A percentile compares a stretch with the other conserved stretches of the same genome.
These are phyloP conservation scores for Salix dunnii DNA, from an alignment of 345 rosid genomes.

Conservation along the genomic window DNA sequence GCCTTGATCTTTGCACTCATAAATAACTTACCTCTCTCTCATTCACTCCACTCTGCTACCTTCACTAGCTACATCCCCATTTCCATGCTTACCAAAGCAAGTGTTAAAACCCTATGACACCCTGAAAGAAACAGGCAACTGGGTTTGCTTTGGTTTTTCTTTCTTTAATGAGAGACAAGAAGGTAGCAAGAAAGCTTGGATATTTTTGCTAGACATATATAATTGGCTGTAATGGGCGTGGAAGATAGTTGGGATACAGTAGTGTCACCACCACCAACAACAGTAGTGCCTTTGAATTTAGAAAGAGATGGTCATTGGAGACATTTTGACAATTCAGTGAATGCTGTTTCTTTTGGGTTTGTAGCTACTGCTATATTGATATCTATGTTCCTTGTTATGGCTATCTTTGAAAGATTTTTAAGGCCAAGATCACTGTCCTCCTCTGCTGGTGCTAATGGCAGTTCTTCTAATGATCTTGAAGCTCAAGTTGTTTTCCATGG, in stretches of 20 bases:
- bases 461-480: slow-evolving; percentile 11
- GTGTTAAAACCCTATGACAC: background rate
- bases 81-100: background rate
- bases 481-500: slow-evolving; percentile 13
- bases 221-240: slow-evolving; percentile 11
- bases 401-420: slow-evolving; percentile 31
- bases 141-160: background rate
- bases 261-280: slow-evolving; percentile 9
- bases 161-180: background rate
- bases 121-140: background rate
- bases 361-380: slow-evolving; percentile 32
- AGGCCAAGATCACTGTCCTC: slow-evolving; percentile 15
- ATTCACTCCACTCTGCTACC: background rate
- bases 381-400: slow-evolving; percentile 32
- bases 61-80: background rate
- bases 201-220: background rate
- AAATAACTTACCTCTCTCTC: background rate
- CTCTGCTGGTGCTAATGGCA: background rate
- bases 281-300: slow-evolving; percentile 7
- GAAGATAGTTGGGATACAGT: slow-evolving; percentile 19
- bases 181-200: background rate
- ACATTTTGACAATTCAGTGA: slow-evolving; percentile 29
- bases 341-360: slow-evolving; percentile 33
- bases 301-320: slow-evolving; percentile 26
- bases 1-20: background rate